phyloP scores from a whole-genome alignment of 2,329 filamentous ascomycete genomes.

The Endothia cerciana region DNA sequence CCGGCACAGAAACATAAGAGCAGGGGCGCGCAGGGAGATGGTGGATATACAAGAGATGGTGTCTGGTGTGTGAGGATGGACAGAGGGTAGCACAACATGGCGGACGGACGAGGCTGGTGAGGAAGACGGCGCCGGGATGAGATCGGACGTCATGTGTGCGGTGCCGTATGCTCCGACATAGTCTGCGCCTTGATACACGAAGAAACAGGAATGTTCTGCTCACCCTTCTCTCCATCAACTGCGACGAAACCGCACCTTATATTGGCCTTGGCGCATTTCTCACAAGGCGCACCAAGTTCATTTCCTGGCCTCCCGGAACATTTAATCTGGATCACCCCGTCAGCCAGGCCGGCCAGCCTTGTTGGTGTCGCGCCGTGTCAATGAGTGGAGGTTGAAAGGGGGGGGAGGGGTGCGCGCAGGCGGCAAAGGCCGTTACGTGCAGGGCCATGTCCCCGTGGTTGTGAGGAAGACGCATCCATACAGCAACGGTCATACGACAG shows the following conservation, averaged over 20 bases:
- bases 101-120: not conserved
- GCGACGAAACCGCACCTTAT: conserved; percentile 42
- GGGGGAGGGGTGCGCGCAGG: not conserved
- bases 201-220: not conserved
- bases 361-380: too few relatives aligned
- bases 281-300: conserved; percentile 39
- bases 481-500: not conserved
- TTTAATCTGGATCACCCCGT: conserved; percentile 41
- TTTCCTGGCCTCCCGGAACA: conserved; percentile 42
- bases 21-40: not conserved
- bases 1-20: not conserved
- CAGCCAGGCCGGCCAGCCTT: not conserved
- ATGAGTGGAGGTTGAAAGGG: too few relatives aligned
- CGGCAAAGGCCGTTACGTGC: not conserved
- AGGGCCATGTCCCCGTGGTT: not conserved
- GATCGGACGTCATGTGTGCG: too few relatives aligned
- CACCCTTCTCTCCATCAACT: conserved; percentile 23
- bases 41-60: not conserved
- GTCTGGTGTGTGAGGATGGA: not conserved
- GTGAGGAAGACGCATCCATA: not conserved
- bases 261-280: conserved; percentile 44
- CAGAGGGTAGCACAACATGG: not conserved
- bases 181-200: not conserved
- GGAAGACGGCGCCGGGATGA: too few relatives aligned
- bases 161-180: not conserved